A percentile compares a stretch with the other conserved stretches of the same genome.
phyloP scores from a whole-genome alignment of 768 basidiomycete genomes.

The Mycena olivaceomarginata region DNA sequence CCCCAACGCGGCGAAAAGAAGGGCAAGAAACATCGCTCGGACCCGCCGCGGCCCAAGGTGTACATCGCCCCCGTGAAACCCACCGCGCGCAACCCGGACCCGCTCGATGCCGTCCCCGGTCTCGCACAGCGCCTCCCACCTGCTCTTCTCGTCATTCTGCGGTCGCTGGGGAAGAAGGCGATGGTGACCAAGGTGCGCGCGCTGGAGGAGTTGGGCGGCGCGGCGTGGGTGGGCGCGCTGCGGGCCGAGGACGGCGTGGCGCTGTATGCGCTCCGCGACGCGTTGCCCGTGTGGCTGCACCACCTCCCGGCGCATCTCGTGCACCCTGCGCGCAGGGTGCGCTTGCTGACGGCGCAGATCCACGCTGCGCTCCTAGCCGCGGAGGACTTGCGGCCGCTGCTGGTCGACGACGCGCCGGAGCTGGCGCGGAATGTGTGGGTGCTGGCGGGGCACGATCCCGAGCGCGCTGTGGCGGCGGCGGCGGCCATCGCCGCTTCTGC shows the following conservation, averaged over 20 bases:
- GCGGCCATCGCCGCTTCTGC: conserved; percentile 52
- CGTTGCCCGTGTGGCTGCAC: conserved; percentile 95
- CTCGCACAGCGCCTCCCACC: conserved; percentile 85
- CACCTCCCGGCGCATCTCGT: conserved; percentile 89
- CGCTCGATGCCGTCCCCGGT: conserved; percentile 87
- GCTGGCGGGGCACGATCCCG: conserved; percentile 82
- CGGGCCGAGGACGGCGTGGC: conserved; percentile 64
- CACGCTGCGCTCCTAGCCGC: conserved; percentile 81
- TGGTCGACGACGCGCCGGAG: conserved; percentile 69
- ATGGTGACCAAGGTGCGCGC: conserved; percentile 89
- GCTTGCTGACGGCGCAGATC: conserved; percentile 73
- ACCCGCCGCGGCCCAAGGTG: conserved; percentile 88
- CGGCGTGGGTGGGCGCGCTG: conserved; percentile 74
- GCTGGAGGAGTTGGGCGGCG: conserved; percentile 85
- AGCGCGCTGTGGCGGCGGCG: conserved; percentile 72
- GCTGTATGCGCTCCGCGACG: conserved; percentile 68
- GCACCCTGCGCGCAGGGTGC: conserved; percentile 87
- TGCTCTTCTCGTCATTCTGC: conserved; percentile 88
- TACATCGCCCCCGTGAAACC: conserved; percentile 93
- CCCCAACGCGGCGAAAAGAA: conserved; percentile 66
- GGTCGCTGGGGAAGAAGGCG: conserved; percentile 93
- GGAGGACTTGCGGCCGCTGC: conserved; percentile 67
- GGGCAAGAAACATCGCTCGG: conserved; percentile 66
- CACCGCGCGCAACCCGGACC: conserved; percentile 84
- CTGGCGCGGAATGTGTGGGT: conserved; percentile 79